Evolutionary conservation across 2,329 filamentous ascomycete genomes (phyloP), one percentile per base, ranked within the genome.

Genomic region (Botrytis tulipae): DNA sequence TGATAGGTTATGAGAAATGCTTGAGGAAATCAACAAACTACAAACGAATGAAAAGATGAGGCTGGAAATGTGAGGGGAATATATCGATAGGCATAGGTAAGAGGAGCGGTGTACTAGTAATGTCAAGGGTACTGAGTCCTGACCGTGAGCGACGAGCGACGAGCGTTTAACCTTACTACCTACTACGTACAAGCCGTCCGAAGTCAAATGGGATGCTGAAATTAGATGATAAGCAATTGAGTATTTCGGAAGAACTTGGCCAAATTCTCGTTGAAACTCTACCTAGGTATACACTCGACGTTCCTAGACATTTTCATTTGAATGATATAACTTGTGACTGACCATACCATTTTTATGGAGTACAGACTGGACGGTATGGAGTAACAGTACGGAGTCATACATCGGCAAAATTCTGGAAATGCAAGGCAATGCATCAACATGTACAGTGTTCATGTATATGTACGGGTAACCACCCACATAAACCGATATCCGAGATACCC

Each of bases 1-100:
- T n/a, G 12, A 46, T 59, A 66, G 61, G 16, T 42, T 37, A n/a
- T 32, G 16, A 67, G 59, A 29, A 35, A 57, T 72, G 18, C 12
- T 35, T 37, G 62, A 66, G 51, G 18, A 29, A 37, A 40, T 37
- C 46, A 44, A 60, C 51, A 25, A 40, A 46, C 7, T 35, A 44
- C 32, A 61, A 51, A 42, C 71, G 54, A 73, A 73, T 73, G 71
- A 73, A 73, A 73, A 61, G 46, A 51, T 73, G 71, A 73, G 63
- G 71, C 71, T 73, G 71, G 71, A 48, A 44, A 42, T 32, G 25
- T 29, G 46, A n/a, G 35, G 29, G 35, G 40, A 42, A 10, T 40
- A 40, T 32, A 35, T 44, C 42, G 22, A 54, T 63, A 18, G 40
- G 37, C 25, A 65, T 71, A 71, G 62, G 51, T 35, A 37, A 68